Conservation (phyloP, 306 rosid genomes). For the Delonix regia region DNA sequence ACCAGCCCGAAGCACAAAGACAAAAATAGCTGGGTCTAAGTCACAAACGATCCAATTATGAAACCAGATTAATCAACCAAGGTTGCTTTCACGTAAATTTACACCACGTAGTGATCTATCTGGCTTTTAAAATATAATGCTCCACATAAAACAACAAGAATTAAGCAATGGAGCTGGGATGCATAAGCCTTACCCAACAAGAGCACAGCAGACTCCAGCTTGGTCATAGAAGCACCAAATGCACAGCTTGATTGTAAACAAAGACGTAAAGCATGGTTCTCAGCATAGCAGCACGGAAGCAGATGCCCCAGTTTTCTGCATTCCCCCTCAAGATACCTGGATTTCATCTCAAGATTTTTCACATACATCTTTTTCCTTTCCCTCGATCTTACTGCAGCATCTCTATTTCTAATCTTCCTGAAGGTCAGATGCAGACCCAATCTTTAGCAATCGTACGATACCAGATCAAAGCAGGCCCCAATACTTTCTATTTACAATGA, state of each 20-base stretch:
- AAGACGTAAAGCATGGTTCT: constrained; percentile 81
- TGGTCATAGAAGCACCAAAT: constrained; percentile 66
- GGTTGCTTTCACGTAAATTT: background rate
- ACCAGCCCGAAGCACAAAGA: constrained; percentile 6
- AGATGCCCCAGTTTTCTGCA: constrained; percentile 81
- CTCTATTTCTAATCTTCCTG: constrained; percentile 95
- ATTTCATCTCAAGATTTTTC: constrained; percentile 76
- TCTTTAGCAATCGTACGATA: constrained; percentile 13
- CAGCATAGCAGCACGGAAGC: constrained; percentile 87
- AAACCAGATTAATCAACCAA: constrained; percentile 2
- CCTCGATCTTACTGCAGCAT: constrained; percentile 85
- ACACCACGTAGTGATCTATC: background rate
- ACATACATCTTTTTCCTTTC: constrained; percentile 85
- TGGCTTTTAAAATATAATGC: background rate
- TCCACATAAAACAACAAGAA: background rate
- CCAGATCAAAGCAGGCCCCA: background rate
- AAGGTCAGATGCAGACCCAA: constrained; percentile 15
- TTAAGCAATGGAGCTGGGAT: background rate
- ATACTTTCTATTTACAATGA: background rate
- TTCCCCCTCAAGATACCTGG: constrained; percentile 85
- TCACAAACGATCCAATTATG: constrained; percentile 12
- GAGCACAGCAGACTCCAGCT: constrained; percentile 99
- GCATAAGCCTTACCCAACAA: constrained; percentile 72
- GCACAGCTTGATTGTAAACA: constrained; percentile 65
- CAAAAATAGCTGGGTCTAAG: background rate